Evolutionary conservation across 1,139 yeast genomes (phyloP), one percentile per base, ranked within the genome.

Genomic region (Zygosaccharomyces sapae): DNA sequence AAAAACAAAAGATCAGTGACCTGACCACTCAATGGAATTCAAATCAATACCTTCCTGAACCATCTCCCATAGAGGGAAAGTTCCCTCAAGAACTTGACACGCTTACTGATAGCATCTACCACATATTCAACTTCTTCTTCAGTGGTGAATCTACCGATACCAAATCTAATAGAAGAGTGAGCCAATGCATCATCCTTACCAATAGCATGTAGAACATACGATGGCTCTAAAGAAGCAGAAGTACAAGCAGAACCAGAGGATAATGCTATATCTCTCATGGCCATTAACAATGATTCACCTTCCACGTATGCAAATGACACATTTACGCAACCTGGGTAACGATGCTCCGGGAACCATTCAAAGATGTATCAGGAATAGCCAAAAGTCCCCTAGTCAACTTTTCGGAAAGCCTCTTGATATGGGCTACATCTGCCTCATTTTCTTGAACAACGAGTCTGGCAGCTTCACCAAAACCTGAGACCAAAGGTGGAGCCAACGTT

Each of bases 201-300:
- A 45, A 92, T 75, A 0, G 98, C 97, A 61, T 92, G 95, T 62
- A 92, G 76, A 34, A 92, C 99, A 61, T 92, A 92, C 2, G 96
- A 87, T 22, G 99, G 99, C 69, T 92, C 99, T 61, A 92, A 77
- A 5, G 97, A 90, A 0, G 98, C 97, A 30, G 97, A 90, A 4
- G 99, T 92, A 75, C 99, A 92, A 3, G 98, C 98, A n/a, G 97
- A 88, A 31, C 98, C 98, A 2, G 96, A 87, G 52, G 95, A 85
- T 56, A 92, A 76, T 0, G 98, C 98, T 64, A 92, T 88, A 67
- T 92, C 98, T 65, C 92, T 90, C 63, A 92, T 79, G 1, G 98
- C 98, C 99, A 92, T 92, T 61, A 92, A 75, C 58, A 92, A 75
- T 0, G 97, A 90, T 71, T 92, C 99, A 58, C 99, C 99, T 73